A percentile compares a stretch with the other conserved stretches of the same genome.
Evolutionary conservation across 2,329 filamentous ascomycete genomes (phyloP).

Genomic region (Macrophomina phaseolina): DNA sequence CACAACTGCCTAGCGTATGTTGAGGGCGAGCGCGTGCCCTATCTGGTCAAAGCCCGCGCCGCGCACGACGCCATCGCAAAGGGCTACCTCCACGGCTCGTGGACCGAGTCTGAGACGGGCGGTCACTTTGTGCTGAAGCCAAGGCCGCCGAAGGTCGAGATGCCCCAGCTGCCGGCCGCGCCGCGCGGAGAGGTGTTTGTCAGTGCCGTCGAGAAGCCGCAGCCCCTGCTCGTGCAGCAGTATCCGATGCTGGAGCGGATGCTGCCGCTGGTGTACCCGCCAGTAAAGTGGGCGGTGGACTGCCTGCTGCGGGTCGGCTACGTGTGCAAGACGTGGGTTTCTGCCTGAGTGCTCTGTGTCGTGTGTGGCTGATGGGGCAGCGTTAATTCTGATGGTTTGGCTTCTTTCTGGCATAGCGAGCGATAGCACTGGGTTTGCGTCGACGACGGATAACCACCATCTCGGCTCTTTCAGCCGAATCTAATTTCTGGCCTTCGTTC

Average conservation of each 20-base stretch:
- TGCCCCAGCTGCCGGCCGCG: background rate
- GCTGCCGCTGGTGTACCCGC: background rate
- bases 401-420: background rate
- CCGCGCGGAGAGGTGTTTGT: background rate
- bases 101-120: conserved; percentile 37
- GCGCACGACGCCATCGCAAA: conserved; percentile 35
- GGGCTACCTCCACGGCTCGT: conserved; percentile 35
- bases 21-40: conserved; percentile 38
- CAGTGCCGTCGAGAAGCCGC: conserved; percentile 7
- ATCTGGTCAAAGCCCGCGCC: conserved; percentile 37
- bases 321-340: background rate
- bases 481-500: too few relatives aligned
- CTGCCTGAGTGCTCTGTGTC: background rate
- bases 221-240: background rate
- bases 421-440: background rate
- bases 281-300: conserved; percentile 3
- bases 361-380: background rate
- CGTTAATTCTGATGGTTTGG: too few relatives aligned
- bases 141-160: conserved; percentile 10
- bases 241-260: background rate
- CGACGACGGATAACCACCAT: background rate
- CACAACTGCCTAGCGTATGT: conserved; percentile 49
- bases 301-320: background rate
- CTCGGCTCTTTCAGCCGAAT: background rate
- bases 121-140: conserved; percentile 36